Conservation (phyloP, 1,284 basidiomycete species). For the Malassezia equina region DNA sequence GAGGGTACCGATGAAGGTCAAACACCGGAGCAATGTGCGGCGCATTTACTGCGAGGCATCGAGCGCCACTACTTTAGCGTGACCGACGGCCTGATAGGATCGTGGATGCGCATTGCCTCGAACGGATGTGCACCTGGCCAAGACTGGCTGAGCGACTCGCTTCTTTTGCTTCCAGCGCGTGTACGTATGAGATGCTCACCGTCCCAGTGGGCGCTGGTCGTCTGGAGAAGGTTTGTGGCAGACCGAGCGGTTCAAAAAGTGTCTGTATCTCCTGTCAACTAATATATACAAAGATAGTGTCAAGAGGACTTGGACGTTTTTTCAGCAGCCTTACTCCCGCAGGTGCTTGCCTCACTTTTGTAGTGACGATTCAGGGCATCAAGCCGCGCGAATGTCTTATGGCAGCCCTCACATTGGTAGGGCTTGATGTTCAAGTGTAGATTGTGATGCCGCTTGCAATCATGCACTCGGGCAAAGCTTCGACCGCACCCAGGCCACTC, state of each 20-base stretch:
- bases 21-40: conserved; percentile 61
- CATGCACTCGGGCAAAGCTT: conserved; percentile 84
- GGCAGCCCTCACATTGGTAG: conserved; percentile 80
- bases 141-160: conserved; percentile 23
- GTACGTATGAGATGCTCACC: conserved; percentile 3
- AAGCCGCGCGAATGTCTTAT: conserved; percentile 82
- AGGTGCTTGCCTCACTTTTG: conserved; percentile 33
- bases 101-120: conserved; percentile 32
- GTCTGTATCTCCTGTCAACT: conserved; percentile 9
- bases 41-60: conserved; percentile 53
- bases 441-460: conserved; percentile 67
- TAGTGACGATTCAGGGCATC: conserved; percentile 67
- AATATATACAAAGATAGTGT: conserved; percentile 1
- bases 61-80: conserved; percentile 33
- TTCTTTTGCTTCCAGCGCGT: conserved; percentile 6
- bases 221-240: conserved; percentile 34
- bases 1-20: conserved; percentile 66
- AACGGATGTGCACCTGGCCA: conserved; percentile 35
- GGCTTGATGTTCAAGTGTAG: conserved; percentile 68
- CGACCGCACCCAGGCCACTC: conserved; percentile 86
- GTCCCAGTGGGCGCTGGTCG: conserved; percentile 25
- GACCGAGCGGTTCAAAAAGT: conserved; percentile 17
- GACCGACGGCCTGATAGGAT: conserved; percentile 36
- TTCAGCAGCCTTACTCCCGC: conserved; percentile 18
- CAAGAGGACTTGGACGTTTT: conserved; percentile 13